A percentile compares a stretch with the other conserved stretches of the same genome.
Conservation (phyloP, 768 basidiomycete genomes). For the Mycena leptocephala region DNA sequence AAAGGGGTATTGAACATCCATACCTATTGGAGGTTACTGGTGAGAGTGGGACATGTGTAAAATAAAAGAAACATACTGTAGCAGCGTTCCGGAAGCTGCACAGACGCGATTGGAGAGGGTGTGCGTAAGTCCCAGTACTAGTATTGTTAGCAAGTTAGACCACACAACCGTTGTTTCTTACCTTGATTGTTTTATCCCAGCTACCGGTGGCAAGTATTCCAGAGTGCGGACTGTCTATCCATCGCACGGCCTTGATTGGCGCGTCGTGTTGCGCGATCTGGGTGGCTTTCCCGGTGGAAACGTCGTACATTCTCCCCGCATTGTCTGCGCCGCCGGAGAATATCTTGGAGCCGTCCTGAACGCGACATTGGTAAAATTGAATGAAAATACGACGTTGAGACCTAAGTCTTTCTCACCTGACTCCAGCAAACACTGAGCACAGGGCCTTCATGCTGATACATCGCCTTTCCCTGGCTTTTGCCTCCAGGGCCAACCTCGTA, state of each 20-base stretch:
- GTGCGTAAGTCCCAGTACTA: slow-evolving; percentile 96
- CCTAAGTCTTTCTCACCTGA: slow-evolving; percentile 57
- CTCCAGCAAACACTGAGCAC: slow-evolving; percentile 83
- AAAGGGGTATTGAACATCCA: slow-evolving; percentile 87
- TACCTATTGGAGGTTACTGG: not conserved
- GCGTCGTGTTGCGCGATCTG: slow-evolving; percentile 95
- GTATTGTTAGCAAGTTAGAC: not conserved
- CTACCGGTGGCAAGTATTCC: slow-evolving; percentile 93
- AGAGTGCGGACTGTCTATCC: slow-evolving; percentile 82
- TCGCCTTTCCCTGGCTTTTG: slow-evolving; percentile 78
- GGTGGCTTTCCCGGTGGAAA: slow-evolving; percentile 84
- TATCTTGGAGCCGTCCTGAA: slow-evolving; percentile 91
- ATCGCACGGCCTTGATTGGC: slow-evolving; percentile 86
- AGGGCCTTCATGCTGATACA: slow-evolving; percentile 81
- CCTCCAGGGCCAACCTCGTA: slow-evolving; percentile 75
- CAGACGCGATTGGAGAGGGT: slow-evolving; percentile 80
- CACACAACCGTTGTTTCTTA: slow-evolving; percentile 42
- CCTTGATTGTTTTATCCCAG: slow-evolving; percentile 98
- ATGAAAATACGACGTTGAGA: slow-evolving; percentile 61
- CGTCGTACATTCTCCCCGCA: slow-evolving; percentile 92
- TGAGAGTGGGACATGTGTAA: not conserved
- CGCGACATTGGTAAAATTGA: slow-evolving; percentile 74
- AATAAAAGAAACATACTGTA: slow-evolving; percentile 86
- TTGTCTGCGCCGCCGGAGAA: slow-evolving; percentile 97
- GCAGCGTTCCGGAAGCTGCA: slow-evolving; percentile 90